Evolutionary conservation across 169 alveolate genomes (phyloP), one percentile per base, ranked within the genome.

Genomic region (Eimeria necatrix): DNA sequence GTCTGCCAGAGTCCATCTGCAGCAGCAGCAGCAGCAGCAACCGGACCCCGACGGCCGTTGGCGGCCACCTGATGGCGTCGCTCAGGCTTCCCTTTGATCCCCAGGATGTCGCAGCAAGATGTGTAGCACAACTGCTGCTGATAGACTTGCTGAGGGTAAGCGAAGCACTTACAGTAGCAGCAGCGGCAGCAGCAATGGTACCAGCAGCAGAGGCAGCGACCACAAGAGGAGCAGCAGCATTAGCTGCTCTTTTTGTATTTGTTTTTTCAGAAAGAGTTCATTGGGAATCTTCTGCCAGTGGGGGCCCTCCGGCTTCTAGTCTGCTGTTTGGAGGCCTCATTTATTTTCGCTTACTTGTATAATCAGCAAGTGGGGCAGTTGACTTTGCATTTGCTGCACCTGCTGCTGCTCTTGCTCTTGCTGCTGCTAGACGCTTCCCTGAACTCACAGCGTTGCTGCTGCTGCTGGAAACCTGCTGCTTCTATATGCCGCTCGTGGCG

Each of bases 311-410:
- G 73, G 59, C 26, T 20, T 32, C 48, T 83, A 52, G 76, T 83
- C 59, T 83, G 91, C 59, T 51, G 74, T 4, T 56, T 83, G 24
- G 91, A 83, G 76, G 60, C 60, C 12, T 52, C 91, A 51, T 83
- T 83, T 76, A 52, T 83, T 26, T 83, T 83, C 20, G 91, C 91
- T 4, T 18, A 3, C 14, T 12, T 56, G 46, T 83, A 24, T 76
- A 83, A 83, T 16, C 78, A 56, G 32, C 91, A 83, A 24, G 91
- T 83, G 9, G 32, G 51, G 24, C 78, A 18, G 68, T 18, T n/a
- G 78, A 68, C 78, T n/a, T 12, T 83, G 10, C 53, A 8, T 8
- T 20, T 83, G 76, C 80, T 59, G 76, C 76, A 26, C 24, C 41
- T 68, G 48, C 56, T 74, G 4, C n/a, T 46, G 10, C 48, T 3